Percentiles rank a stretch among this genome's conserved stretches.
Evolutionary conservation across 2,329 filamentous ascomycete species (phyloP).

Genomic region (Xylaria sp.): DNA sequence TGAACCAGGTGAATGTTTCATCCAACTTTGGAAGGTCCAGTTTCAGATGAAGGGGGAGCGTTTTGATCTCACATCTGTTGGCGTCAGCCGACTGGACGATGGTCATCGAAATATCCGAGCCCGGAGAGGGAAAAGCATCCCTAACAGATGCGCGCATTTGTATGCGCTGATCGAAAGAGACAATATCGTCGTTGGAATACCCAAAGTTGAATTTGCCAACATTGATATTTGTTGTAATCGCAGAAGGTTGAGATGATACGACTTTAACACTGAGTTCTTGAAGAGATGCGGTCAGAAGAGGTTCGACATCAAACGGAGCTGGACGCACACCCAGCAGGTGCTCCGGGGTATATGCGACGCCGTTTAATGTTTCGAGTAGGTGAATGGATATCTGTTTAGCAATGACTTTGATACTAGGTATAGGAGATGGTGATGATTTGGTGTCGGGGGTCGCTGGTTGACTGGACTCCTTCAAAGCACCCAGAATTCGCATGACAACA

Average conservation of each 20-base stretch:
- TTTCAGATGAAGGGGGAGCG: constrained; percentile 68
- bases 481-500: constrained; percentile 45
- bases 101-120: constrained; percentile 53
- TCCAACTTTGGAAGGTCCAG: constrained; percentile 78
- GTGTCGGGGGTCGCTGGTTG: constrained; percentile 13
- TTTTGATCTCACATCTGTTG: constrained; percentile 60
- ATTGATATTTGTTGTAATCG: constrained; percentile 37
- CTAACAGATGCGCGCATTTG: constrained; percentile 56
- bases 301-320: constrained; percentile 41
- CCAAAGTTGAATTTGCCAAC: constrained; percentile 57
- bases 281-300: constrained; percentile 48
- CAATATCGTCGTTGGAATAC: constrained; percentile 56
- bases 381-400: constrained; percentile 48
- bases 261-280: constrained; percentile 38
- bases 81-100: constrained; percentile 41
- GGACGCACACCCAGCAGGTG: constrained; percentile 39
- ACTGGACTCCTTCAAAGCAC: constrained; percentile 37
- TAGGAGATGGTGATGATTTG: constrained; percentile 15
- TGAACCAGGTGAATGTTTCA: constrained; percentile 82
- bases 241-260: constrained; percentile 26
- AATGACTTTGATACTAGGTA: constrained; percentile 41
- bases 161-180: constrained; percentile 55
- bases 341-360: constrained; percentile 47
- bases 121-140: constrained; percentile 52
- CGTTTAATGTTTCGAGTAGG: constrained; percentile 51